These are phyloP conservation scores for Penicillium riverlandense DNA, from an alignment of 495 filamentous ascomycete genomes.

Conservation along the genomic window DNA sequence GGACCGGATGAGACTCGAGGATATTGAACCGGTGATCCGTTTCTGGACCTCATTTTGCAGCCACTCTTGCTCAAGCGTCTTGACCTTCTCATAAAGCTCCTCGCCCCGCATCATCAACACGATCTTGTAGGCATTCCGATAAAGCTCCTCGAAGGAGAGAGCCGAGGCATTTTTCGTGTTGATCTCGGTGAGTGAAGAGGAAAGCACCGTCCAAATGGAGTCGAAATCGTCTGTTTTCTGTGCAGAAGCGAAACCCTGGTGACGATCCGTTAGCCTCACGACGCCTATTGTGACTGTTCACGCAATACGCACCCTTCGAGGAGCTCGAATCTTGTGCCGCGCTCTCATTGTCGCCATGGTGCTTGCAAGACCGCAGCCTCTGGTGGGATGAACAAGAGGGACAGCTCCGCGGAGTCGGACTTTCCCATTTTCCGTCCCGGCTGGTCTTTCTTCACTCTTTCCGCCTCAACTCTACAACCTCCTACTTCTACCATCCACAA, in stretches of 20 bases:
- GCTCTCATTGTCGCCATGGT: conserved; percentile 60
- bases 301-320: conserved; percentile 50
- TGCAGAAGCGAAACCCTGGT: conserved; percentile 45
- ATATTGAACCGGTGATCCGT: conserved; percentile 53
- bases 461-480: background rate
- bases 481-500: background rate
- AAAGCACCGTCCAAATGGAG: conserved; percentile 68
- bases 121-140: conserved; percentile 94
- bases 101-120: conserved; percentile 82
- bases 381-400: background rate
- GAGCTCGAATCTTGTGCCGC: conserved; percentile 64
- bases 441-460: background rate
- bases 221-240: conserved; percentile 64
- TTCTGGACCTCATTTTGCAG: conserved; percentile 61
- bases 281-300: background rate
- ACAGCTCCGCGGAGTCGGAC: background rate
- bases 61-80: conserved; percentile 72
- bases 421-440: no score
- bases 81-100: conserved; percentile 73
- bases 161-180: conserved; percentile 85
- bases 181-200: conserved; percentile 71
- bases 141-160: conserved; percentile 92
- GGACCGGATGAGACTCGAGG: conserved; percentile 46
- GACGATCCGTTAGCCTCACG: no score
- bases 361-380: background rate